Conservation (phyloP, 257 asterid species). For the Cynanchum wilfordii region DNA sequence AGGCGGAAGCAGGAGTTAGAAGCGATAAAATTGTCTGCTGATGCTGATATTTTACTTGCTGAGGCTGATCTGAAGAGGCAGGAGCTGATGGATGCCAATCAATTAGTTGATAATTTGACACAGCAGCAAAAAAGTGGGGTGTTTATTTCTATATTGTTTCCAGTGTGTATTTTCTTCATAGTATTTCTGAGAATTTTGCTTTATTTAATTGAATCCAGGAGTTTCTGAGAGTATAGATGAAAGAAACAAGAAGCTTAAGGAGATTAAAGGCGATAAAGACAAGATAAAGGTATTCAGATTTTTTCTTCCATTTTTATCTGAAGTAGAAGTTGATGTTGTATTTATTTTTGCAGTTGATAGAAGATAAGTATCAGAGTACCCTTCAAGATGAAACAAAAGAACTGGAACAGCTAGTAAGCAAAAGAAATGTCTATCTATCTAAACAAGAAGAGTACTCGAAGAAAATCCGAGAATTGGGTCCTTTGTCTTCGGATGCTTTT, state of each 20-base stretch:
- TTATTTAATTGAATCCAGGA: slow-evolving; percentile 35
- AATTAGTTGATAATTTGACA: slow-evolving; percentile 51
- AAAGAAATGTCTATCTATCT: slow-evolving; percentile 64
- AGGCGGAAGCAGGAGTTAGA: slow-evolving; percentile 91
- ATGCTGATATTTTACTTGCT: slow-evolving; percentile 53
- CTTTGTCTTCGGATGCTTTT: slow-evolving; percentile 94
- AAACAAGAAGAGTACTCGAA: slow-evolving; percentile 94
- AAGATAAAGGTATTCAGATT: slow-evolving; percentile 54
- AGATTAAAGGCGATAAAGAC: slow-evolving; percentile 66
- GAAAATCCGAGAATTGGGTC: slow-evolving; percentile 95
- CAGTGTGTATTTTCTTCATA: slow-evolving; percentile 9
- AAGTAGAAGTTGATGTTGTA: slow-evolving; percentile 22
- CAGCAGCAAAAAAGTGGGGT: slow-evolving; percentile 69
- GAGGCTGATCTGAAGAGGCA: slow-evolving; percentile 82
- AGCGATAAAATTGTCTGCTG: slow-evolving; percentile 70
- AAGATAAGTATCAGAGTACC: slow-evolving; percentile 68
- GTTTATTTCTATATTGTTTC: slow-evolving; percentile 13
- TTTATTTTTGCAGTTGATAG: slow-evolving; percentile 47
- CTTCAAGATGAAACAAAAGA: slow-evolving; percentile 94
- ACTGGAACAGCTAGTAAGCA: slow-evolving; percentile 74
- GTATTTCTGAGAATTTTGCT: neutral
- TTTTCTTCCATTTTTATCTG: slow-evolving; percentile 13
- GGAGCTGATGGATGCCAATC: slow-evolving; percentile 62
- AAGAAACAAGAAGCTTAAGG: slow-evolving; percentile 55
- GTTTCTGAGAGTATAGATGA: slow-evolving; percentile 52